phyloP scores from a whole-genome alignment of 2,329 filamentous ascomycete species.

The Fusarium dimerum region DNA sequence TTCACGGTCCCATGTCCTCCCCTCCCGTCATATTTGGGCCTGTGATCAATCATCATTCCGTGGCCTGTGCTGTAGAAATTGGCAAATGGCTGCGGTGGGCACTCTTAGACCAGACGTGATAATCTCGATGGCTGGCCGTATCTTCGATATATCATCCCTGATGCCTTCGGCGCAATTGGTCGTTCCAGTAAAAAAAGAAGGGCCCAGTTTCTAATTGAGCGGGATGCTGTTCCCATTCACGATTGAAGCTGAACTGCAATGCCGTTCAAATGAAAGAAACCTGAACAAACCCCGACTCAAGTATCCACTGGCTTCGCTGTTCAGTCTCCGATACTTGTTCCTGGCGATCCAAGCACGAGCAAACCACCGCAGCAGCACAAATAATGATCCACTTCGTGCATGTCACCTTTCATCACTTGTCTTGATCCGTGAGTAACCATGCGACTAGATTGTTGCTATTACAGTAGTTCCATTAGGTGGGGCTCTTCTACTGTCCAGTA shows the following conservation, averaged over 20 bases:
- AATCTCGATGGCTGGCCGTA: not conserved
- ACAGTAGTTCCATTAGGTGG: too few relatives aligned
- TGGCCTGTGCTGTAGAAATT: conserved; percentile 6
- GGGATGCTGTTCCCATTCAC: not conserved
- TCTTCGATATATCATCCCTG: not conserved
- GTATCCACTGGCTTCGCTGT: not conserved
- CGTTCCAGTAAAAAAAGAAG: too few relatives aligned
- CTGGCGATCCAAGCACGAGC: not conserved
- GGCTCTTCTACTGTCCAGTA: too few relatives aligned
- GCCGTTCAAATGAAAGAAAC: too few relatives aligned
- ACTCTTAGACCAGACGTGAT: not conserved
- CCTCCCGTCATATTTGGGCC: not conserved
- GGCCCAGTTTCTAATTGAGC: not conserved
- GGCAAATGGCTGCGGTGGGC: not conserved
- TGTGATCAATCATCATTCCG: not conserved
- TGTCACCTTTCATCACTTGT: not conserved
- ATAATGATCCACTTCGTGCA: not conserved
- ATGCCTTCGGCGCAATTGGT: not conserved
- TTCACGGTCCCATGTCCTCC: not conserved
- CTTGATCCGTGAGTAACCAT: too few relatives aligned
- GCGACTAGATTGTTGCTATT: too few relatives aligned
- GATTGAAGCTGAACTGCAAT: not conserved
- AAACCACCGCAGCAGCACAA: not conserved
- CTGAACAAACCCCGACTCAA: not conserved
- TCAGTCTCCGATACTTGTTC: not conserved